Evolutionary conservation across 2,329 filamentous ascomycete genomes (phyloP).

Genomic region (Sporothrix brasiliensis): DNA sequence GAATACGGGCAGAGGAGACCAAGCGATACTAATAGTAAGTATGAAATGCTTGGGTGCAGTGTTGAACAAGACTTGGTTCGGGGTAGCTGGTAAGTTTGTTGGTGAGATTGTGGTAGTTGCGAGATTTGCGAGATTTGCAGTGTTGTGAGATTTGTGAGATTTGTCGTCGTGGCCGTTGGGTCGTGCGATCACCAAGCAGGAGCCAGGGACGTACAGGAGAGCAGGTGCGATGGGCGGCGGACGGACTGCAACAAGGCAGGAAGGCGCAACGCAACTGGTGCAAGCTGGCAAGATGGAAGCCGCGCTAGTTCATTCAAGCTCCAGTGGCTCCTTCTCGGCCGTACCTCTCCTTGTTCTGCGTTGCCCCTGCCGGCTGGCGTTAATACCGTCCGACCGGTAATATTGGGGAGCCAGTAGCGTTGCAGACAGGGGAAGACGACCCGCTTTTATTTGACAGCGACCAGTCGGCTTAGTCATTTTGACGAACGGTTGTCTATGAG

Average conservation of each 20-base stretch:
- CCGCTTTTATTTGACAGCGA: constrained; percentile 23
- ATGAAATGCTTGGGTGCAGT: neutral
- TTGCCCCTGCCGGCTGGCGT: constrained; percentile 17
- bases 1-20: neutral
- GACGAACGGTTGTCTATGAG: constrained; percentile 16
- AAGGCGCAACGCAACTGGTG: constrained; percentile 24
- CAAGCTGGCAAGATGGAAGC: constrained; percentile 32
- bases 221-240: constrained; percentile 18
- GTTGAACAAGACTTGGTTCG: neutral
- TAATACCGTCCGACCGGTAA: constrained; percentile 10
- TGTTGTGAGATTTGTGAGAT: neutral
- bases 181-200: constrained; percentile 20
- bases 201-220: neutral
- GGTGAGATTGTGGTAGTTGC: neutral
- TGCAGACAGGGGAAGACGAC: neutral
- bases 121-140: too few species aligned
- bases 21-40: neutral
- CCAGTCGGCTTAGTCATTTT: constrained; percentile 33
- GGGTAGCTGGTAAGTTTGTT: neutral
- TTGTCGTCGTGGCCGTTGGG: neutral
- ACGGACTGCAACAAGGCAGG: constrained; percentile 23
- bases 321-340: neutral
- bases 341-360: neutral
- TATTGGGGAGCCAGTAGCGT: constrained; percentile 26
- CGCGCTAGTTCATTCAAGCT: constrained; percentile 15